Conservation (phyloP, 1,284 basidiomycete genomes). For the Apiotrichum gracile region DNA sequence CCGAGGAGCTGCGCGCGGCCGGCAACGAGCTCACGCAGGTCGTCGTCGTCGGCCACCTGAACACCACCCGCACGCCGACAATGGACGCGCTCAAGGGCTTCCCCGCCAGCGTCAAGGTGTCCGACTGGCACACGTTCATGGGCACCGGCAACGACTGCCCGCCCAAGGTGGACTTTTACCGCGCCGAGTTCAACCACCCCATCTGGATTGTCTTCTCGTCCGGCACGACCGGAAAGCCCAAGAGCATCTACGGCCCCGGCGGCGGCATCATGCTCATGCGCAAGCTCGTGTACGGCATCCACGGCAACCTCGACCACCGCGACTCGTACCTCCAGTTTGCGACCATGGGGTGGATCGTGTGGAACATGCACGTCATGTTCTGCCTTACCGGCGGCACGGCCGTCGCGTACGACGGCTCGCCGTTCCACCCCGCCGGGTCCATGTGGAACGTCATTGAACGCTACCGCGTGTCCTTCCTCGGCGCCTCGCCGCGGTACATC, state of each 20-base stretch:
- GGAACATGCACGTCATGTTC: slow-evolving; percentile 30
- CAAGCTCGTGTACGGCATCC: slow-evolving; percentile 9
- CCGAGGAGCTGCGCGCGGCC: slow-evolving; percentile 16
- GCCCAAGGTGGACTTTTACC: slow-evolving; percentile 25
- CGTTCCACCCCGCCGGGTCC: slow-evolving; percentile 32
- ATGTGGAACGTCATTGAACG: slow-evolving; percentile 30
- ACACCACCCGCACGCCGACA: slow-evolving; percentile 20
- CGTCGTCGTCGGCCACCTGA: slow-evolving; percentile 31
- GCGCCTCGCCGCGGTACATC: slow-evolving; percentile 32
- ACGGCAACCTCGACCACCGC: slow-evolving; percentile 18
- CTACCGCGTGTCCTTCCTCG: slow-evolving; percentile 30
- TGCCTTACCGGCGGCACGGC: slow-evolving; percentile 27
- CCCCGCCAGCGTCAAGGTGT: slow-evolving; percentile 2
- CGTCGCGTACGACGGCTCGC: slow-evolving; percentile 38
- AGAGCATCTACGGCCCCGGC: slow-evolving; percentile 37
- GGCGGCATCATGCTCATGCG: slow-evolving; percentile 27
- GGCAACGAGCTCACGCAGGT: slow-evolving; percentile 31
- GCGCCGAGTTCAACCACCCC: slow-evolving; percentile 24
- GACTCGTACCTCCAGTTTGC: slow-evolving; percentile 37
- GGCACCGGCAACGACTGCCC: slow-evolving; percentile 11
- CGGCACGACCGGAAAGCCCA: slow-evolving; percentile 47
- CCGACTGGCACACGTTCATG: slow-evolving; percentile 14
- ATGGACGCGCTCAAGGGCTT: slow-evolving; percentile 10
- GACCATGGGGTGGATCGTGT: slow-evolving; percentile 40
- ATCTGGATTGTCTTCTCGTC: slow-evolving; percentile 39